Conservation (phyloP, 2,329 filamentous ascomycete species). For the Sclerotinia subarctica region DNA sequence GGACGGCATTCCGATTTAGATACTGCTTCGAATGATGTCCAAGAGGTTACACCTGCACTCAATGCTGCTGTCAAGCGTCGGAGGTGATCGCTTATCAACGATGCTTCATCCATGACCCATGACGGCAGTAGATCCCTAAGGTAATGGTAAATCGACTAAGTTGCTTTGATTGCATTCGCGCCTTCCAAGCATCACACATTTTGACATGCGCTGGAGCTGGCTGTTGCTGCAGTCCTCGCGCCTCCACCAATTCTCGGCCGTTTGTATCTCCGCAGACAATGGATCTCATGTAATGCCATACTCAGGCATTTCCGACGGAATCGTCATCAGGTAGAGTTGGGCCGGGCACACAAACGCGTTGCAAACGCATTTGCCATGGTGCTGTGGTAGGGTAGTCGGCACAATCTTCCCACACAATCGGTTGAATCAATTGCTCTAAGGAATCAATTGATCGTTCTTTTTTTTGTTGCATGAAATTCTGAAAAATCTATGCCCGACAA, state of each 20-base stretch:
- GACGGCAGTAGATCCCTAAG: neutral
- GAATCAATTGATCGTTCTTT: neutral
- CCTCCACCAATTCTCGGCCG: neutral
- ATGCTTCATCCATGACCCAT: neutral
- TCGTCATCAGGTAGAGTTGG: neutral
- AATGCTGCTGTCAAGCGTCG: neutral
- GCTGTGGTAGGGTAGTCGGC: neutral
- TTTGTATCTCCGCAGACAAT: neutral
- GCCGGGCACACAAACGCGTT: neutral
- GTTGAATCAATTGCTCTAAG: neutral
- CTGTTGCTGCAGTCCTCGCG: no score
- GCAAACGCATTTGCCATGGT: neutral
- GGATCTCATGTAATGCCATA: neutral
- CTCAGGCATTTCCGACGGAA: neutral
- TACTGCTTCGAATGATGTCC: neutral
- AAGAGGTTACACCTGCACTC: neutral
- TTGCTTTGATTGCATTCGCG: neutral
- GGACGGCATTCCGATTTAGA: neutral
- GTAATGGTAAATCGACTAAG: neutral
- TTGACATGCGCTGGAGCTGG: neutral
- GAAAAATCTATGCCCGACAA: neutral
- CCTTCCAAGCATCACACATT: neutral
- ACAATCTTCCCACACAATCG: neutral
- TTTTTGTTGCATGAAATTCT: no score
- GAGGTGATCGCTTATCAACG: neutral